A percentile compares a stretch with the other conserved stretches of the same genome.
These are phyloP conservation scores for Penicillium griseofulvum DNA, from an alignment of 2,329 filamentous ascomycete species.

Conservation along the genomic window DNA sequence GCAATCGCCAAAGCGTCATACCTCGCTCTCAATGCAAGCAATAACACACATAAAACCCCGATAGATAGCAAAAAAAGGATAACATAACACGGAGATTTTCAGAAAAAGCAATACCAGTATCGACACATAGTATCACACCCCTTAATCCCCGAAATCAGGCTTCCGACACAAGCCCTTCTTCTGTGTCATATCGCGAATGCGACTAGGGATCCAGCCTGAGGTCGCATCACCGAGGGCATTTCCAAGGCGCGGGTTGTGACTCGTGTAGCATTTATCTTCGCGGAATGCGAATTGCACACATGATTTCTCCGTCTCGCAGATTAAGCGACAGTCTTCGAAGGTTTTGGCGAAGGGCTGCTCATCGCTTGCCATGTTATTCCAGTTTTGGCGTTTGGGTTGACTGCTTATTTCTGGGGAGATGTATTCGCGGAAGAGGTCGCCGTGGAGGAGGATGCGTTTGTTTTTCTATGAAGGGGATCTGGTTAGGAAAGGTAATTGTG, in stretches of 20 bases:
- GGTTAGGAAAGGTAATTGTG: background rate
- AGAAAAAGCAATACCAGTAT: background rate
- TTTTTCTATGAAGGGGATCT: conserved; percentile 16
- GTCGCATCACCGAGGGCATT: conserved; percentile 17
- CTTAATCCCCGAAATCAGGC: conserved; percentile 27
- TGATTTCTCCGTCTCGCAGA: conserved; percentile 25
- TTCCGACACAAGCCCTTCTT: conserved; percentile 27
- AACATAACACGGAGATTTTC: background rate
- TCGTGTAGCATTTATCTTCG: conserved; percentile 31
- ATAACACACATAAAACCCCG: background rate
- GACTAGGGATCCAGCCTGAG: conserved; percentile 35
- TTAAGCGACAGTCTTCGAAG: conserved; percentile 32
- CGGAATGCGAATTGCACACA: conserved; percentile 36
- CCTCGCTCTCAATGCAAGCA: background rate
- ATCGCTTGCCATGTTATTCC: conserved; percentile 38
- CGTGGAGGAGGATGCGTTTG: conserved; percentile 33
- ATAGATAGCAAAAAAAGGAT: background rate
- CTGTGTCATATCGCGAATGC: conserved; percentile 30
- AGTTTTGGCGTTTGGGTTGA: conserved; percentile 25
- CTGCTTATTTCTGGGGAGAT: conserved; percentile 33
- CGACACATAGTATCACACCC: background rate
- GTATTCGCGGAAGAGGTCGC: conserved; percentile 39
- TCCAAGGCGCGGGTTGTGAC: conserved; percentile 32
- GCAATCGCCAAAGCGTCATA: background rate
- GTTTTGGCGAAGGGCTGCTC: conserved; percentile 27